A percentile compares a stretch with the other conserved stretches of the same genome.
Evolutionary conservation across 768 basidiomycete species (phyloP).

Genomic region (Coprinellus micaceus): DNA sequence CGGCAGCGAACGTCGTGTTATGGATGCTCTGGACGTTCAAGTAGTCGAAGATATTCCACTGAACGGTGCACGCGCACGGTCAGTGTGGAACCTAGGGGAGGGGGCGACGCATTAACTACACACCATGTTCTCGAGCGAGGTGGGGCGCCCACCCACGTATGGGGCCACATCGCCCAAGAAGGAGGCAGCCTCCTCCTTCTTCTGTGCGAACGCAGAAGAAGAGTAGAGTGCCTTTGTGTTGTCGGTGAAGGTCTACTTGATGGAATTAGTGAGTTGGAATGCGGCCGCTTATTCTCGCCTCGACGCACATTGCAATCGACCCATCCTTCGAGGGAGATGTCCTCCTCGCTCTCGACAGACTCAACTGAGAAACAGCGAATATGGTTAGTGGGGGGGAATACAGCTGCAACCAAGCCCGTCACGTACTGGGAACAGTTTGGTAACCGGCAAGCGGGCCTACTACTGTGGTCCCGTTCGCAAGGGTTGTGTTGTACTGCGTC

Average conservation of each 20-base stretch:
- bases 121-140: conserved; percentile 58
- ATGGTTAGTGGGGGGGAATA: too few species aligned
- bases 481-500: conserved; percentile 40
- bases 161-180: conserved; percentile 50
- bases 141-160: conserved; percentile 52
- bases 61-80: conserved; percentile 19
- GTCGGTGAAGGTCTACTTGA: conserved; percentile 42
- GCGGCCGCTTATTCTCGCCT: too few species aligned
- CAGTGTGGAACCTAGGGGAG: too few species aligned
- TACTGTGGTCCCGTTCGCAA: conserved; percentile 65
- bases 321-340: conserved; percentile 65
- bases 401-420: too few species aligned
- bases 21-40: conserved; percentile 73
- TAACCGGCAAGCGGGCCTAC: conserved; percentile 62
- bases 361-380: conserved; percentile 39
- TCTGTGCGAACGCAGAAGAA: conserved; percentile 48
- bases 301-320: conserved; percentile 53
- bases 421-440: conserved; percentile 48
- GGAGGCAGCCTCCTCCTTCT: conserved; percentile 36
- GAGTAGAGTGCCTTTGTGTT: conserved; percentile 52
- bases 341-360: conserved; percentile 57
- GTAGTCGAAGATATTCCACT: conserved; percentile 58
- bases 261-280: not conserved
- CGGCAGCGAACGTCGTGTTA: conserved; percentile 47
- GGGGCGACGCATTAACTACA: too few species aligned